phyloP scores from a whole-genome alignment of 73 alveolate genomes.

The Tetrahymena borealis region DNA sequence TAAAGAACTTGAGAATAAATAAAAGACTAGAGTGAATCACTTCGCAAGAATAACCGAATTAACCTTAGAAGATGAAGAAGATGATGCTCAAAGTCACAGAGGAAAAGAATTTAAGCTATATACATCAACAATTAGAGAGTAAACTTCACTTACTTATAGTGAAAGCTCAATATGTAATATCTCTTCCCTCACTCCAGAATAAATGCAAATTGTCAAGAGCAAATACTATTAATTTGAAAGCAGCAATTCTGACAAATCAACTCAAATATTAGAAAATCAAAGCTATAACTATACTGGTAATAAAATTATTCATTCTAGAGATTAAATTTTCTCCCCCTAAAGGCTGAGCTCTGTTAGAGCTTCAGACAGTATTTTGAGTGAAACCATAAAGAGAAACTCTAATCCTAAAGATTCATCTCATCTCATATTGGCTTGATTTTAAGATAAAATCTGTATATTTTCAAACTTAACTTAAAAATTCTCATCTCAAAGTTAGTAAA shows the following conservation, averaged over 20 bases:
- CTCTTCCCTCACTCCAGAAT: not conserved
- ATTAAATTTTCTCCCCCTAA: not conserved
- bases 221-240: not conserved
- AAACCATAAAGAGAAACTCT: not conserved
- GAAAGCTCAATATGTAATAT: not conserved
- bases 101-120: not conserved
- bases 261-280: not conserved
- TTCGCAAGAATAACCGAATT: not conserved
- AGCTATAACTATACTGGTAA: not conserved
- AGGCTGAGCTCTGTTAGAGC: not conserved
- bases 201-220: not conserved
- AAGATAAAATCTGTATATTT: no score
- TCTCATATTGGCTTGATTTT: not conserved
- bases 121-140: not conserved
- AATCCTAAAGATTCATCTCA: not conserved
- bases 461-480: no score
- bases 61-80: not conserved
- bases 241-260: not conserved
- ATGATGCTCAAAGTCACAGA: not conserved
- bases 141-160: not conserved
- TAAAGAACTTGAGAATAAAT: not conserved
- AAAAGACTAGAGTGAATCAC: not conserved
- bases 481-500: no score
- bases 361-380: not conserved
- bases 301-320: not conserved